Evolutionary conservation across 2,329 filamentous ascomycete species (phyloP).

Genomic region (Pyrenochaeta sp.): DNA sequence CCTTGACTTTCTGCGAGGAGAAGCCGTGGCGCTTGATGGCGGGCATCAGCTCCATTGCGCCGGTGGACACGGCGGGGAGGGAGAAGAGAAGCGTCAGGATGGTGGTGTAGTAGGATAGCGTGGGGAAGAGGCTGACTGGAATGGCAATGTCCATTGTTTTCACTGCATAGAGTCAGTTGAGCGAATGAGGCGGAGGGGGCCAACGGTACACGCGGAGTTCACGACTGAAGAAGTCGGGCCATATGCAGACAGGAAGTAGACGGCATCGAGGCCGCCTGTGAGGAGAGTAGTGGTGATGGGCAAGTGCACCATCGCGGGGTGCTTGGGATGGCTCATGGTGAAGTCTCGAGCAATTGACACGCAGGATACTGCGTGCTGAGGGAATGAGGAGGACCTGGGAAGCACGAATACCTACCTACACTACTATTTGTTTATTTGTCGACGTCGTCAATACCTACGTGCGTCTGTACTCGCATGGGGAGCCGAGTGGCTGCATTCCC

Average conservation of each 20-base stretch:
- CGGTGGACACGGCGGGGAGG: conserved; percentile 41
- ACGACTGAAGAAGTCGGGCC: conserved; percentile 44
- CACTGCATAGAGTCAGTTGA: conserved; percentile 18
- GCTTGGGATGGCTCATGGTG: conserved; percentile 50
- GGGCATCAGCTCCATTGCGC: conserved; percentile 48
- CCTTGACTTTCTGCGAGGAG: conserved; percentile 51
- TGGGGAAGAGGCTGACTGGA: conserved; percentile 43
- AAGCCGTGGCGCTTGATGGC: conserved; percentile 55
- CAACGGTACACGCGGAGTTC: conserved; percentile 29
- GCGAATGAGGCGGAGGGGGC: neutral
- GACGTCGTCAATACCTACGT: too few species aligned
- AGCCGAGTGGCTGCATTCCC: conserved; percentile 6
- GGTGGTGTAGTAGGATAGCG: conserved; percentile 55
- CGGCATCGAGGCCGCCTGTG: conserved; percentile 52
- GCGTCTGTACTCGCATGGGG: too few species aligned
- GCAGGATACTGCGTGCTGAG: conserved; percentile 2
- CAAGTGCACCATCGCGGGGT: conserved; percentile 58
- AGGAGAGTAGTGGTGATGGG: conserved; percentile 56
- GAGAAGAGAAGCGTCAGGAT: conserved; percentile 47
- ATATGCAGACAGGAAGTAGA: conserved; percentile 43
- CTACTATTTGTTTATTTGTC: too few species aligned
- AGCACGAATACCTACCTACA: neutral
- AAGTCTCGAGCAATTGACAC: neutral
- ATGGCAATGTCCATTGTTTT: conserved; percentile 38
- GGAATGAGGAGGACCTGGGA: neutral